Base-by-base conservation (phyloP, 768 basidiomycete species). In the Sistotremastrum suecicum region DNA sequence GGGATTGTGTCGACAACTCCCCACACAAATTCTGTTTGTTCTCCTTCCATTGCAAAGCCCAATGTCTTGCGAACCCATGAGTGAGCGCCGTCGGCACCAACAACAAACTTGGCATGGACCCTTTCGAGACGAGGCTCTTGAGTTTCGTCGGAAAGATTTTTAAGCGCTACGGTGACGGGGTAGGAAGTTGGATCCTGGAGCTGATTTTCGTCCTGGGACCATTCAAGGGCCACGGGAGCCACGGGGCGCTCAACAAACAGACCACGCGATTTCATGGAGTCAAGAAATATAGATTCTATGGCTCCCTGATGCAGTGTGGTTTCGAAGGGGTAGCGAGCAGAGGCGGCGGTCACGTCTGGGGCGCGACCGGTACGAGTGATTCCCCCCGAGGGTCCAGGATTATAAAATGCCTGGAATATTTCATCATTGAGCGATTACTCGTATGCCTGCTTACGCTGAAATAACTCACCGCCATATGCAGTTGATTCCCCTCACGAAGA, bases 81-180 rank as follows among this genome's bases (percentile, higher is more conserved):
- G 60, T 86, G 84, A 0, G 83, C 84, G 4, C 83, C 84, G 56
- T 89, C 86, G 20, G 77, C 70, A 1, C 86, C 86, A 32, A 89
- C 64, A 2, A 87, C 77, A 54, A 76, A 89, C 59, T 80, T 84
- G 0, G 83, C 81, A 47, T 66, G 63, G 1, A 86, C 76, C 20
- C 20, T 20, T 20, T 20, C 20, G 20, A 20, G 20, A 20, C 20
- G 20, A 20, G 20, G 20, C 20, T 20, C 20, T 20, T 20, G 20
- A 20, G 20, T 20, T 20, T 20, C 20, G 20, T 20, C 20, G 20
- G 20, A 20, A 20, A 20, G 20, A 20, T 20, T 20, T 20, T 20
- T 20, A 20, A 20, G 20, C 20, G 20, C 20, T 39, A 62, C 66
- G 58, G 58, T 61, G 11, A 66, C 53, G 1, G 66, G 61, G 50